Evolutionary conservation across 2,329 filamentous ascomycete genomes (phyloP).

Genomic region (Fusarium nurragi): DNA sequence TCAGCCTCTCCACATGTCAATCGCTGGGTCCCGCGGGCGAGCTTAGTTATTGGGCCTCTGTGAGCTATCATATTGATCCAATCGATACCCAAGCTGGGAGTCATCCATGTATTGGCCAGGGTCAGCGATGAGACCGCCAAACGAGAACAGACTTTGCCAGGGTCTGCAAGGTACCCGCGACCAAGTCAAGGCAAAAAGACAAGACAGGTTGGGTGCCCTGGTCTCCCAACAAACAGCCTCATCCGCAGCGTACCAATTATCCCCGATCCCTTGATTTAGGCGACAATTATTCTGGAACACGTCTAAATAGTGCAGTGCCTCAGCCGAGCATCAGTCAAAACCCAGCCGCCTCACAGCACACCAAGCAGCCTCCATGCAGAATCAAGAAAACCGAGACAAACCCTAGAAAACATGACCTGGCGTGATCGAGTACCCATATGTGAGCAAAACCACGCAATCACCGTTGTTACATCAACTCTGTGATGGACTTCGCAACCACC

Average conservation of each 20-base stretch:
- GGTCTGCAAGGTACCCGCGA: conserved; percentile 43
- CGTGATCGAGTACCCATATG: background rate
- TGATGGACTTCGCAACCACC: conserved; percentile 17
- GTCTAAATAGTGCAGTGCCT: conserved; percentile 1
- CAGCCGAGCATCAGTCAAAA: background rate
- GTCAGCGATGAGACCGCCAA: conserved; percentile 12
- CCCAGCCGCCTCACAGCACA: conserved; percentile 13
- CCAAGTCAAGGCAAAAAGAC: conserved; percentile 2
- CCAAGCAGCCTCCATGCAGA: background rate
- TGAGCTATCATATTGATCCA: conserved; percentile 31
- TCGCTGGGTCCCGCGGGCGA: background rate
- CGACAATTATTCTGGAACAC: conserved; percentile 29
- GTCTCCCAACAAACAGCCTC: conserved; percentile 6
- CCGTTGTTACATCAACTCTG: conserved; percentile 1
- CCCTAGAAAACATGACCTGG: background rate
- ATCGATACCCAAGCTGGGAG: conserved; percentile 11
- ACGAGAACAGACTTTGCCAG: conserved; percentile 8
- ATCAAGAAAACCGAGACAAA: conserved; percentile 1
- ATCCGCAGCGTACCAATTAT: conserved; percentile 4
- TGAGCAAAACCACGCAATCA: conserved; percentile 25
- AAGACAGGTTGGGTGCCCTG: background rate
- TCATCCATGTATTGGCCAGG: conserved; percentile 19
- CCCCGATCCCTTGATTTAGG: conserved; percentile 4
- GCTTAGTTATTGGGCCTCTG: conserved; percentile 7
- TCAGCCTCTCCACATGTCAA: background rate